Evolutionary conservation across 2,329 filamentous ascomycete species (phyloP), one percentile per base, ranked within the genome.

Genomic region (Sporothrix pallida): DNA sequence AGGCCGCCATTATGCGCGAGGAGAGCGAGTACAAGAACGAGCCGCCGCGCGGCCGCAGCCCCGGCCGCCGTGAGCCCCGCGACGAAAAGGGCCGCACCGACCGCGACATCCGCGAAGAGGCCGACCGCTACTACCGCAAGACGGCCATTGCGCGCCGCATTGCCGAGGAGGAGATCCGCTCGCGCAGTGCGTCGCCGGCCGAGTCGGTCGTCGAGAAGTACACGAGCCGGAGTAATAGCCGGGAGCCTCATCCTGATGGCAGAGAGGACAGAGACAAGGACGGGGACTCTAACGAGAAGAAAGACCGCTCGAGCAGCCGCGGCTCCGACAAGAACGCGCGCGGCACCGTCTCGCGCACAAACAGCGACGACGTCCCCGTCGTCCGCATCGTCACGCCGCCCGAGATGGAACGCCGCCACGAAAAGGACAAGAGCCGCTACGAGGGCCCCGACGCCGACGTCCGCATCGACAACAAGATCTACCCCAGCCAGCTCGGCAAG

Each of bases 371-470:
- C 37, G 67, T 68, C 17, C 77, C 81, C 9, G 78, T 81, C n/a
- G 78, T 84, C 63, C 83, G 83, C 68, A 87, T 90, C 73, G 84
- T 87, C 71, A 87, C 87, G 1, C 88, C 89, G 12, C 88, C 88
- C 23, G 84, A 84, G 73, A 85, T 86, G 82, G 83, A 85, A 73
- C 81, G 83, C 10, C 76, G 80, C 1, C 77, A 80, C 12, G 83
- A 84, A 56, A 86, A 86, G 80, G 85, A 83, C 72, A 84, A 81
- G 9, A 37, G 7, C 31, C 31, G 31, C 31, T 91, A 87, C 73
- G 87, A 87, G 75, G 86, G 81, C 8, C 89, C 89, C 1, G 84
- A 91, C 77, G 89, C 89, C n/a, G 89, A 91, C 79, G 88, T 91
- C 71, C 83, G 82, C 70, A 87, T 90, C 74, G 89, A 91, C 78